These are phyloP conservation scores for sorghum (Sorghum bicolor) DNA, from an alignment of 176 grass and related monocot species.

Conservation along the genomic window DNA sequence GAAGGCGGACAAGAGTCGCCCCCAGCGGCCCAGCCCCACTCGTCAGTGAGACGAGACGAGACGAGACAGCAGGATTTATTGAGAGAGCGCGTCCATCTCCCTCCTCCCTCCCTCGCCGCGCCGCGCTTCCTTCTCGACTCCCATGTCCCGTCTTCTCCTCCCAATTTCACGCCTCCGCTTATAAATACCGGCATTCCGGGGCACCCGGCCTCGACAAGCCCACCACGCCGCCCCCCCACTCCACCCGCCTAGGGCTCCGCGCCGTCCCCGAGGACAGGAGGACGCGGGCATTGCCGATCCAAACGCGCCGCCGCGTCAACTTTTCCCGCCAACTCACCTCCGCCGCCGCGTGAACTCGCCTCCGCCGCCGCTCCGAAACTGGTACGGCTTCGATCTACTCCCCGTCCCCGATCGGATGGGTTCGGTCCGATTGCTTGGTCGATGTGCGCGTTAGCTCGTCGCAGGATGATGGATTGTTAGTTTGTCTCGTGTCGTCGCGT, in stretches of 20 bases:
- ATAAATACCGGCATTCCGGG: conserved; percentile 26
- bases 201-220: not conserved
- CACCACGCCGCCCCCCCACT: not conserved
- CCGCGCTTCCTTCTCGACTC: not conserved
- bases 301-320: not conserved
- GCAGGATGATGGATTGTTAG: not conserved
- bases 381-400: conserved; percentile 14
- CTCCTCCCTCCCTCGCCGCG: no score
- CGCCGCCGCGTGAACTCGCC: not conserved
- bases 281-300: conserved; percentile 31
- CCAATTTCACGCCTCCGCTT: not conserved
- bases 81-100: not conserved
- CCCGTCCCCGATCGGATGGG: not conserved
- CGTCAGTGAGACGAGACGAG: not conserved
- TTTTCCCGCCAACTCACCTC: no score
- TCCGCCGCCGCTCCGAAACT: not conserved
- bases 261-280: not conserved
- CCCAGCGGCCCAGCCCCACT: not conserved
- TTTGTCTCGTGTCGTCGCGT: not conserved
- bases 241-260: conserved; percentile 13
- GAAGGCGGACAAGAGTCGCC: not conserved
- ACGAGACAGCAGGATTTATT: no score
- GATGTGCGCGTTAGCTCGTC: not conserved
- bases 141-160: not conserved
- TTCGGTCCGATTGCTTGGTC: not conserved